These are phyloP conservation scores for Arthrobotrys musiformis DNA, from an alignment of 2,329 filamentous ascomycete species.

Conservation along the genomic window DNA sequence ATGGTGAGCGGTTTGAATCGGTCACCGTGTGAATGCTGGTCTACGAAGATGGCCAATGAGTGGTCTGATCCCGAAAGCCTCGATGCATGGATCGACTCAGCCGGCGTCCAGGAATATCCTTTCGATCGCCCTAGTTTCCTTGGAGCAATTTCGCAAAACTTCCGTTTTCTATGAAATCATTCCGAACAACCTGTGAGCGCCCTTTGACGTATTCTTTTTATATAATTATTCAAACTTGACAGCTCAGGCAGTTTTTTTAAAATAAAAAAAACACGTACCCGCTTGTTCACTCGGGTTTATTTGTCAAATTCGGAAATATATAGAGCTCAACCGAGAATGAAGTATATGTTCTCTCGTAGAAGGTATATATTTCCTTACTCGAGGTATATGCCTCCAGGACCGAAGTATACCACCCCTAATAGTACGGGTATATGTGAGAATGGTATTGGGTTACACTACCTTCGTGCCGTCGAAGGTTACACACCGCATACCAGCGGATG, in stretches of 20 bases:
- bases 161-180: neutral
- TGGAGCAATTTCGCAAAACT: neutral
- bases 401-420: neutral
- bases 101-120: neutral
- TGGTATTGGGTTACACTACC: neutral
- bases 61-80: slow-evolving; percentile 1
- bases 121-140: neutral
- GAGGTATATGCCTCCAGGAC: neutral
- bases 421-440: neutral
- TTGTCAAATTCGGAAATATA: neutral
- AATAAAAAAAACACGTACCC: too few relatives aligned
- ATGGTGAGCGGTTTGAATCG: neutral
- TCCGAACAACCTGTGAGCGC: neutral
- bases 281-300: neutral
- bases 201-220: neutral
- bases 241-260: neutral
- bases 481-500: neutral
- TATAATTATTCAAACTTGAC: neutral
- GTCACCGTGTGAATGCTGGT: neutral
- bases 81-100: neutral
- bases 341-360: neutral
- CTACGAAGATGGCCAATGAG: neutral
- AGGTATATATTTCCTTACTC: neutral
- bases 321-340: too few relatives aligned
- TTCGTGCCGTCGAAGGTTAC: slow-evolving; percentile 3